Evolutionary conservation across 208 protist genomes (phyloP).

Genomic region (Leishmania arabica): DNA sequence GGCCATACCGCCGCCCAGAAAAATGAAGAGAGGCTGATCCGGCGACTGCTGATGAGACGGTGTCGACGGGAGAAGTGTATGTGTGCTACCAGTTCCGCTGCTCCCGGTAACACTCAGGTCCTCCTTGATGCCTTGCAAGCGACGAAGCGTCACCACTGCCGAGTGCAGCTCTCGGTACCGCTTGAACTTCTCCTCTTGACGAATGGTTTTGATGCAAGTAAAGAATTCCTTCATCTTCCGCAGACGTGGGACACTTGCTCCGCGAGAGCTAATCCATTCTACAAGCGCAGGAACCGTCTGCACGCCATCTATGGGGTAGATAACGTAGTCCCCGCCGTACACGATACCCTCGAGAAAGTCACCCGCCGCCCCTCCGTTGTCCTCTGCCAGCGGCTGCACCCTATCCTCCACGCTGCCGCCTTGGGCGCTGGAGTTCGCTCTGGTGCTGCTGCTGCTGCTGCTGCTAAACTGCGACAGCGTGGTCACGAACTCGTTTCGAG

Average conservation of each 20-base stretch:
- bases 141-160: constrained; percentile 61
- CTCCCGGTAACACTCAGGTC: not conserved
- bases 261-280: constrained; percentile 62
- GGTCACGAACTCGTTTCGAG: not conserved
- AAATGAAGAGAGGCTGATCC: constrained; percentile 80
- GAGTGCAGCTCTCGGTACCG: constrained; percentile 56
- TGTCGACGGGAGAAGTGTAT: not conserved
- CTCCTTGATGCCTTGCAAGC: constrained; percentile 43
- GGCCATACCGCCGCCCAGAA: constrained; percentile 90
- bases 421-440: not conserved
- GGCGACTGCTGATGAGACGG: not conserved
- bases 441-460: not conserved
- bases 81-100: not conserved
- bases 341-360: constrained; percentile 17
- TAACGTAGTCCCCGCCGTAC: constrained; percentile 28
- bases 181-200: constrained; percentile 58
- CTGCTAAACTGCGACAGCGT: too few relatives aligned
- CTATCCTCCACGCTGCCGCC: constrained; percentile 3
- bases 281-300: constrained; percentile 45
- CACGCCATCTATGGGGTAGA: constrained; percentile 48
- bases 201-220: constrained; percentile 51
- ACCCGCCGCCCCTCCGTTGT: too few relatives aligned
- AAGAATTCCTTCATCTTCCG: constrained; percentile 46
- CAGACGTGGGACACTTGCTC: constrained; percentile 32
- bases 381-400: not conserved